A percentile compares a stretch with the other conserved stretches of the same genome.
Conservation (phyloP, 129 eudicot genomes). For the Chrysanthemum makinoi region DNA sequence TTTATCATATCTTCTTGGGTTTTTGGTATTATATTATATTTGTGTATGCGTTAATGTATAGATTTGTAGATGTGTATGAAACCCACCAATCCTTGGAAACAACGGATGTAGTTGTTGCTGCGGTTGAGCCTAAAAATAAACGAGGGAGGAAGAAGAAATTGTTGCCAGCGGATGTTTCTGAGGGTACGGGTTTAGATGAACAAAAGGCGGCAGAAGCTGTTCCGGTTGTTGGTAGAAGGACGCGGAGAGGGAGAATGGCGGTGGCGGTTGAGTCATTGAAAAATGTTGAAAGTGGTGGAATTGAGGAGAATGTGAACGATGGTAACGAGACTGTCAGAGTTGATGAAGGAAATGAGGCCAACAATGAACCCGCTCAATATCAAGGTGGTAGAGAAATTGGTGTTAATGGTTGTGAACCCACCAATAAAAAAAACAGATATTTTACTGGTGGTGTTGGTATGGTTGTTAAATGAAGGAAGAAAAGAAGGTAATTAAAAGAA, state of each 20-base stretch:
- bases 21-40: too few relatives aligned
- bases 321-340: conserved; percentile 4
- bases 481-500: too few relatives aligned
- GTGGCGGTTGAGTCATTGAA: conserved; percentile 2
- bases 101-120: background rate
- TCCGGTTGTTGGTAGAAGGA: conserved; percentile 26
- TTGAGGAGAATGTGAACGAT: background rate
- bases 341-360: conserved; percentile 9
- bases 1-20: too few relatives aligned
- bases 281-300: too few relatives aligned
- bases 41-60: too few relatives aligned
- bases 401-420: too few relatives aligned
- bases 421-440: too few relatives aligned
- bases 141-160: conserved; percentile 22
- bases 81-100: too few relatives aligned
- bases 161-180: background rate
- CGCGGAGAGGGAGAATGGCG: conserved; percentile 26
- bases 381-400: conserved; percentile 24
- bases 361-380: conserved; percentile 18
- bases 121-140: conserved; percentile 14
- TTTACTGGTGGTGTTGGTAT: too few relatives aligned
- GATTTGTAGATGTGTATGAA: too few relatives aligned
- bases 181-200: conserved; percentile 13
- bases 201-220: conserved; percentile 4
- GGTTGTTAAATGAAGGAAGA: too few relatives aligned